Evolutionary conservation across 768 basidiomycete species (phyloP), one percentile per base, ranked within the genome.

Genomic region (Chlorophyllum brunneum): DNA sequence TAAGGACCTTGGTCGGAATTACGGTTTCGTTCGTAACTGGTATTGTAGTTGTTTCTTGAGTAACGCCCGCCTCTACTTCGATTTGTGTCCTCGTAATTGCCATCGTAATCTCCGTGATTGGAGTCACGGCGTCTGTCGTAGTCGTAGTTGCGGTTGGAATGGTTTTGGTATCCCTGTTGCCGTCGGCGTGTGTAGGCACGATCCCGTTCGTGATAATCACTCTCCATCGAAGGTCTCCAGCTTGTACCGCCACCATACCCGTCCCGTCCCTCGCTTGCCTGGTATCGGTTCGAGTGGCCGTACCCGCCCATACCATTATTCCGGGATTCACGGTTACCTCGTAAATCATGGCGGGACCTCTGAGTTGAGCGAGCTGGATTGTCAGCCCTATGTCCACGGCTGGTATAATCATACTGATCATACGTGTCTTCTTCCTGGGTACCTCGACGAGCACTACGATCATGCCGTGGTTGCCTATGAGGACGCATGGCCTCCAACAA

Each of bases 401-500:
- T 4, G n/a, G 9, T 23, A 20, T 40, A 33, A 18, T 39, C n/a
- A 3, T 30, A 29, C 13, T 43, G 20, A 16, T 27, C 20, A 15
- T 24, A 20, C 11, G n/a, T 11, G 5, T 36, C 15, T 15, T 37
- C 49, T n/a, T 24, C 11, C 10, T 29, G 24, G 6, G 24, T 22
- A 7, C 22, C 18, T 20, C 37, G 34, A 39, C 22, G 27, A 7
- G 24, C 15, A 15, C 27, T 18, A 27, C 9, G 23, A 26, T n/a
- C 13, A 30, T 22, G n/a, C 4, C 30, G 36, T 9, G 33, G 16
- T 9, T n/a, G 36, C n/a, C 36, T 37, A 26, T 40, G 37, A 24
- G 51, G 51, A n/a, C 36, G 51, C 51, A 53, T 53, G 15, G 22
- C 51, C 43, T 24, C 36, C 51, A 40, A 46, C 15, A 36, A 46